These are phyloP conservation scores for Amesomyces nigricolor DNA, from an alignment of 2,329 filamentous ascomycete species.

Conservation along the genomic window DNA sequence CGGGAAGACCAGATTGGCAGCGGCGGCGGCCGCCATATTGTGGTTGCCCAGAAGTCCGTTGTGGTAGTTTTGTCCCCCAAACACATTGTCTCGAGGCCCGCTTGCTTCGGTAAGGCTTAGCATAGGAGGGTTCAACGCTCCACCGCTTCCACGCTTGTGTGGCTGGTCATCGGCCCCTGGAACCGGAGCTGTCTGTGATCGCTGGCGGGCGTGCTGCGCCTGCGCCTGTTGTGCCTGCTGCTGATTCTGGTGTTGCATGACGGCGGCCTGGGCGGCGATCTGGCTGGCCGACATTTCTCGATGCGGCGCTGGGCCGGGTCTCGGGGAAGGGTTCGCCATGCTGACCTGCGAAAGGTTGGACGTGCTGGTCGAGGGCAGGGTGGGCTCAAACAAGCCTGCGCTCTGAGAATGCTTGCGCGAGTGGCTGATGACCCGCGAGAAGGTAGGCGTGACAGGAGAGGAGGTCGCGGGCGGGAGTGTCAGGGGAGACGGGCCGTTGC, in stretches of 20 bases:
- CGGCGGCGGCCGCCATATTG: conserved; percentile 62
- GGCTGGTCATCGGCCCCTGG: conserved; percentile 39
- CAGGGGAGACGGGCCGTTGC: conserved; percentile 37
- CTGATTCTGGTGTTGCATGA: conserved; percentile 56
- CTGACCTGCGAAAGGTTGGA: conserved; percentile 50
- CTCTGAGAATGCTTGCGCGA: conserved; percentile 64
- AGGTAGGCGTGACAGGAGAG: conserved; percentile 33
- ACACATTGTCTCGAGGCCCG: conserved; percentile 51
- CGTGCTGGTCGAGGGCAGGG: conserved; percentile 56
- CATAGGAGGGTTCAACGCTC: conserved; percentile 55
- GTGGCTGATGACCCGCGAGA: conserved; percentile 37
- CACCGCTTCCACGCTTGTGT: conserved; percentile 39
- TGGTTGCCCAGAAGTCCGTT: conserved; percentile 57
- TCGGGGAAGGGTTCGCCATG: conserved; percentile 43
- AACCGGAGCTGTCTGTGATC: conserved; percentile 67
- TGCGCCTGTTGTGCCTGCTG: conserved; percentile 46
- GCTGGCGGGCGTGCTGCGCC: conserved; percentile 51
- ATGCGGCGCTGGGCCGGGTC: conserved; percentile 29
- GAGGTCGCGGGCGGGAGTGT: conserved; percentile 35
- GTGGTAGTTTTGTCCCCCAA: conserved; percentile 49
- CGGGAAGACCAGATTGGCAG: conserved; percentile 68
- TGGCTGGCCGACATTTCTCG: conserved; percentile 59
- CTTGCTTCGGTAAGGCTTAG: conserved; percentile 61
- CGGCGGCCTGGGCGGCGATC: conserved; percentile 73
- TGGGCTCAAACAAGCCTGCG: conserved; percentile 72